Base-by-base conservation (phyloP, 2,329 filamentous ascomycete species). In the Calonectria multiphialidica region DNA sequence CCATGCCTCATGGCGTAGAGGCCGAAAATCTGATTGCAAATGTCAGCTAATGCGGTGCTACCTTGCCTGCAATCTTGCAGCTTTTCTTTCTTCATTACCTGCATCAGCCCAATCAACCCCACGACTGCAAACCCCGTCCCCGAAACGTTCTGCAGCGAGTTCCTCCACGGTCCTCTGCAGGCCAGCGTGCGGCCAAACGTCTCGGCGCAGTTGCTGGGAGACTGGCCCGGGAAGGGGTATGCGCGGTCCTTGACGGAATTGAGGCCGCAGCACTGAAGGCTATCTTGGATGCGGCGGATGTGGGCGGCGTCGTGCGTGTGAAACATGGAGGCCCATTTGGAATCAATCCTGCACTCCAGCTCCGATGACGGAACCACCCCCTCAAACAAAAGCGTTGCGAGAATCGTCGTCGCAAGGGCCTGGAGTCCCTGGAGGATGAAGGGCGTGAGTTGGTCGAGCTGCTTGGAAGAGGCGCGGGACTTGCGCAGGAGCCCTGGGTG, bases 261-360 rank as follows among this genome's bases (percentile, higher is more conserved):
- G 40, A 94, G 85, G 0, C 93, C 93, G 75, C 93, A 95, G 83
- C 93, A 95, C 9, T 88, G 80, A 37, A 94, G 88, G 0, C 87
- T 81, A 78, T 95, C 91, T 78, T 95, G 93, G 63, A 95, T 92
- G 2, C 83, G 81, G 49, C 87, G 84, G 69, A 95, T 88, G 2
- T 86, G 81, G 0, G 76, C 74, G 1, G 74, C 86, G 67, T 93
- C 85, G 72, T 91, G 90, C 0, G 78, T 75, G 0, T 75, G 80
- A 76, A 86, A 94, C 70, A 94, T 79, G 3, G 71, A 74, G 75
- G 85, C 83, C 93, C 93, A 95, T 45, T 80, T 81, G 3, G 84
- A 83, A 10, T 90, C 84, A n/a, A 94, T 81, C 1, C 85, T 83
- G 79, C 93, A 94, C n/a, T 84, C 76, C 9, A 83, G 73, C 1